Percentiles rank a stretch among this genome's conserved stretches.
phyloP scores from a whole-genome alignment of 441 rosid genomes.

The Capsella rubella region DNA sequence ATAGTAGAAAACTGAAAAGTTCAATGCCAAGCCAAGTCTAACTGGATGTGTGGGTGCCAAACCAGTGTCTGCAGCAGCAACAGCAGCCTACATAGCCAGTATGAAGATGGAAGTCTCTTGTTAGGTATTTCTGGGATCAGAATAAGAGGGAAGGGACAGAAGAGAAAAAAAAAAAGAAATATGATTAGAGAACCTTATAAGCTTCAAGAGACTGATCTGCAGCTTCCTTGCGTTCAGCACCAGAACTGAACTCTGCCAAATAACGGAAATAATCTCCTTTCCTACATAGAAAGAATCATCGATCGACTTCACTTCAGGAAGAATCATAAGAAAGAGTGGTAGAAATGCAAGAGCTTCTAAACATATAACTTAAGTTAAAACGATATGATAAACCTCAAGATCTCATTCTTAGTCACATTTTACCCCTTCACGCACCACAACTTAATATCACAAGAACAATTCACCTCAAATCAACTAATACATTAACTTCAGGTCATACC shows the following conservation, averaged over 20 bases:
- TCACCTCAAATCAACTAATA: not conserved
- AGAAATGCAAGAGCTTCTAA: not conserved
- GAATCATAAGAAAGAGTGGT: constrained; percentile 15
- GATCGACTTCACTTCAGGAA: constrained; percentile 7
- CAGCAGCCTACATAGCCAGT: constrained; percentile 67
- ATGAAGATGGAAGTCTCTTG: constrained; percentile 4
- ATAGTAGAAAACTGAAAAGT: constrained; percentile 94
- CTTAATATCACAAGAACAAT: not conserved
- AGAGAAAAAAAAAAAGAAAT: constrained; percentile 4
- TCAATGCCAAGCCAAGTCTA: constrained; percentile 91
- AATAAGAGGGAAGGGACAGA: not conserved
- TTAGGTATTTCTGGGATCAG: not conserved
- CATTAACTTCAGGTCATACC: not conserved
- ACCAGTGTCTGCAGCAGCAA: constrained; percentile 63
- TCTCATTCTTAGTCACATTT: not conserved
- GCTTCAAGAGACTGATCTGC: constrained; percentile 91
- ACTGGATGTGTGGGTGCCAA: constrained; percentile 93
- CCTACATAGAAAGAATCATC: constrained; percentile 46
- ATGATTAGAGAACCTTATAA: constrained; percentile 62
- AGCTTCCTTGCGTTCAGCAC: constrained; percentile 80
- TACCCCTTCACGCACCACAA: not conserved
- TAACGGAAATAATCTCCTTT: constrained; percentile 93
- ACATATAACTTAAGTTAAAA: not conserved
- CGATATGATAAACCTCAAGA: not conserved
- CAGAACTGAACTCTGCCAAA: constrained; percentile 80